Evolutionary conservation across 345 rosid genomes (phyloP).

Genomic region (Syzygium grande): DNA sequence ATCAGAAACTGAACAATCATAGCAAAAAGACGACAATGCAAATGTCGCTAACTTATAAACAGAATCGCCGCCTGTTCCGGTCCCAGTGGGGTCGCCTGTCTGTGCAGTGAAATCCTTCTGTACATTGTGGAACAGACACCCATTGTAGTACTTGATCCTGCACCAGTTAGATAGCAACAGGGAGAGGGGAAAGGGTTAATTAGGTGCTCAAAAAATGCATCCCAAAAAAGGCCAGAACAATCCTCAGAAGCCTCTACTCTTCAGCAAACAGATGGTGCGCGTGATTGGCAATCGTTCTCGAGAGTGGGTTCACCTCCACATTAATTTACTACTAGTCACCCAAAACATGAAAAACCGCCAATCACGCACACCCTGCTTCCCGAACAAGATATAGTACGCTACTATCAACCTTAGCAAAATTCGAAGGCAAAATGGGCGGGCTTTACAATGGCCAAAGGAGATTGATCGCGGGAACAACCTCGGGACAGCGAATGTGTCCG

Average conservation of each 20-base stretch:
- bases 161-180: constrained; percentile 1
- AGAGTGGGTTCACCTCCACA: neutral
- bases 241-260: neutral
- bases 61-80: constrained; percentile 79
- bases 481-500: neutral
- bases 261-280: neutral
- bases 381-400: neutral
- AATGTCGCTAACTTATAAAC: constrained; percentile 57
- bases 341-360: neutral
- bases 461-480: neutral
- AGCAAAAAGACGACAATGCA: neutral
- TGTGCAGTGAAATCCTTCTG: constrained; percentile 86
- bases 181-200: neutral
- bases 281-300: neutral
- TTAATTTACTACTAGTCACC: neutral
- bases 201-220: neutral
- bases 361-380: neutral
- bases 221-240: neutral
- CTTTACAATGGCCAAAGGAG: neutral
- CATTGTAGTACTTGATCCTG: constrained; percentile 88
- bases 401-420: neutral
- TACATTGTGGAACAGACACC: constrained; percentile 76
- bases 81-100: constrained; percentile 87
- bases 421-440: neutral
- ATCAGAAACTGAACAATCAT: constrained; percentile 27